Evolutionary conservation across 2,329 filamentous ascomycete genomes (phyloP), one percentile per base, ranked within the genome.

Genomic region (Chaetomium globosum): DNA sequence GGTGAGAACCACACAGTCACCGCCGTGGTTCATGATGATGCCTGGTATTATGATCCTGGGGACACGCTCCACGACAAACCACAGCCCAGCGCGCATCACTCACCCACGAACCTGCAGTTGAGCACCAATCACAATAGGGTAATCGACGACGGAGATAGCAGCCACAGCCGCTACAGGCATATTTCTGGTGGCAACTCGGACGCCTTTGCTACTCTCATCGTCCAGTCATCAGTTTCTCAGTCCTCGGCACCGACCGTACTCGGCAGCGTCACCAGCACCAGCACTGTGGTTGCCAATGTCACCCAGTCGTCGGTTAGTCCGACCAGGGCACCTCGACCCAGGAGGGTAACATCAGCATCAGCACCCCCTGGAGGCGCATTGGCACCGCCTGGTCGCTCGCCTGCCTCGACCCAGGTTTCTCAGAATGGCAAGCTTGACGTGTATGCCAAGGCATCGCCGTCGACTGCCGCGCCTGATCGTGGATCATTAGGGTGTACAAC

Each of bases 231-330:
- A 1, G 59, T 49, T 23, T 23, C 58, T 23, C 21, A 48, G 19
- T 8, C 23, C 30, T 48, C 54, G n/a, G 23, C 58, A 16, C 23
- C 63, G 28, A 48, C 49, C 9, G 26, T 33, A 12, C 54, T 13
- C n/a, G 4, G 26, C 54, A 39, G n/a, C 43, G 33, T 48, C 8
- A 28, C 59, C 52, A 61, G 58, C 8, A 28, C 59, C 52, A 61
- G 58, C 64, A 64, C 51, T 65, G 64, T 65, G 66, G 52, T 57
- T 49, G 66, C 68, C 68, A 46, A 52, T 51, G 23, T 33, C 30
- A 3, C 4, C 21, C 56, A 64, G 66, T 67, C 64, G 66, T 65
- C 58, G 59, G 66, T 69, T 69, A 68, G 66, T 68, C 68, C 59
- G 58, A 36, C 57, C 66, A 54, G 53, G 53, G 19, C 57, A 19